A percentile compares a stretch with the other conserved stretches of the same genome.
Conservation (phyloP, 108 stramenopile species). For the Fistulifera solaris region DNA sequence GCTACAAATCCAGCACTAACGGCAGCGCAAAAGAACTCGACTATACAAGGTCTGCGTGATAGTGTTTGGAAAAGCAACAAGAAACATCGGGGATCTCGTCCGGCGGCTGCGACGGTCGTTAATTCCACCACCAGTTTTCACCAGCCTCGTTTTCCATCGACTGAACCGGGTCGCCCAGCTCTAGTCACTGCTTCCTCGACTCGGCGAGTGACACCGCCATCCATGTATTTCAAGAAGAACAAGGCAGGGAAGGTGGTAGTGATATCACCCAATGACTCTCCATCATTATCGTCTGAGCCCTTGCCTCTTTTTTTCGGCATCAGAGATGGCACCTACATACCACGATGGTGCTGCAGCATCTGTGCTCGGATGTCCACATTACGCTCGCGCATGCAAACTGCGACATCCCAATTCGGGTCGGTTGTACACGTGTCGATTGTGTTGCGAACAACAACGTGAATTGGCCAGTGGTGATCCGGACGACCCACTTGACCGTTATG, state of each 20-base stretch:
- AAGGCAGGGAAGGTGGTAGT: conserved; percentile 40
- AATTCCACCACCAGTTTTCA: conserved; percentile 1
- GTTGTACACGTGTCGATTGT: conserved; percentile 88
- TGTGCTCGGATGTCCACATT: conserved; percentile 85
- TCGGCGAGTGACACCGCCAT: conserved; percentile 52
- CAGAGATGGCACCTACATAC: conserved; percentile 77
- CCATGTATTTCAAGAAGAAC: conserved; percentile 53
- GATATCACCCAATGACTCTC: too few species aligned
- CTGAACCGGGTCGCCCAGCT: neutral
- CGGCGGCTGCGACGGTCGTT: neutral
- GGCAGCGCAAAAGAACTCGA: conserved; percentile 57
- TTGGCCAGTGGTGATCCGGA: conserved; percentile 54
- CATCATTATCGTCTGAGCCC: too few species aligned
- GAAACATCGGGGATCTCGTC: conserved; percentile 12
- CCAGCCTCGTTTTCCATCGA: neutral
- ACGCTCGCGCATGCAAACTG: conserved; percentile 82
- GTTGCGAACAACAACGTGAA: conserved; percentile 86
- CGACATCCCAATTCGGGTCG: conserved; percentile 81
- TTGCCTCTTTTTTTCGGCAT: conserved; percentile 64
- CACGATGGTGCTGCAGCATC: conserved; percentile 64
- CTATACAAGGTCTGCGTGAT: conserved; percentile 78
- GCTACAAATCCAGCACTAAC: conserved; percentile 66
- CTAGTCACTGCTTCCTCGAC: conserved; percentile 14
- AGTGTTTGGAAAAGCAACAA: conserved; percentile 79
- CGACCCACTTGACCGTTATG: conserved; percentile 66